These are phyloP conservation scores for Acanthochlamys bracteata DNA, from an alignment of 106 monocot species.

Conservation along the genomic window DNA sequence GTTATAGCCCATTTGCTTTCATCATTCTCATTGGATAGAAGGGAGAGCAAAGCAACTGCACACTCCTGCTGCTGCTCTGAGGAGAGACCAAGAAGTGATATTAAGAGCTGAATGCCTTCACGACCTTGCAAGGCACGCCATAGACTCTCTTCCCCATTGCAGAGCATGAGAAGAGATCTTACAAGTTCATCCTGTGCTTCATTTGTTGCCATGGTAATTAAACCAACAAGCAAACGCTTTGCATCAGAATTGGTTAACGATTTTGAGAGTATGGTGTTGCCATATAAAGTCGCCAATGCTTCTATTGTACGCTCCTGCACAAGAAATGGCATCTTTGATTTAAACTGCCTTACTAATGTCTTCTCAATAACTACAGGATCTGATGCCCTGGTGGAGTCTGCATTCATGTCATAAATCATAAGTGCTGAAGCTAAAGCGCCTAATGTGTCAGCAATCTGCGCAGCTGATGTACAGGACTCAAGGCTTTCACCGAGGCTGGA, in stretches of 20 bases:
- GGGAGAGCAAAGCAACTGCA: constrained; percentile 78
- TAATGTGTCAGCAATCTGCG: constrained; percentile 85
- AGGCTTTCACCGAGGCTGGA: constrained; percentile 96
- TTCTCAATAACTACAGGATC: constrained; percentile 72
- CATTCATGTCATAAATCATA: constrained; percentile 94
- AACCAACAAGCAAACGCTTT: constrained; percentile 83
- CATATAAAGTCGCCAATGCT: constrained; percentile 94
- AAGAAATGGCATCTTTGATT: constrained; percentile 56
- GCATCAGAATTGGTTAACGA: constrained; percentile 64
- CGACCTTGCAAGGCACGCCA: constrained; percentile 93
- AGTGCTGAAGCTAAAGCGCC: constrained; percentile 96
- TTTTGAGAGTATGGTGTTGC: constrained; percentile 67
- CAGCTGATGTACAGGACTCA: constrained; percentile 67
- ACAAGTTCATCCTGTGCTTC: constrained; percentile 83
- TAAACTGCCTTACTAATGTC: constrained; percentile 80
- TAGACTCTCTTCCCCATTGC: constrained; percentile 56
- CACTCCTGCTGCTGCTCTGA: constrained; percentile 99
- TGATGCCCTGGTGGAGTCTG: constrained; percentile 73
- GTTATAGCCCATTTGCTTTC: constrained; percentile 99
- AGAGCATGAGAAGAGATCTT: constrained; percentile 73
- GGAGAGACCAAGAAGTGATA: constrained; percentile 96
- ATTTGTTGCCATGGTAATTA: constrained; percentile 89
- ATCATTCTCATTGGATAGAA: constrained; percentile 87
- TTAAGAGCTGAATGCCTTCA: constrained; percentile 87
- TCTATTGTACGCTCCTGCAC: constrained; percentile 90